Base-by-base conservation (phyloP, 2,329 filamentous ascomycete species). In the Fusarium aywerte region DNA sequence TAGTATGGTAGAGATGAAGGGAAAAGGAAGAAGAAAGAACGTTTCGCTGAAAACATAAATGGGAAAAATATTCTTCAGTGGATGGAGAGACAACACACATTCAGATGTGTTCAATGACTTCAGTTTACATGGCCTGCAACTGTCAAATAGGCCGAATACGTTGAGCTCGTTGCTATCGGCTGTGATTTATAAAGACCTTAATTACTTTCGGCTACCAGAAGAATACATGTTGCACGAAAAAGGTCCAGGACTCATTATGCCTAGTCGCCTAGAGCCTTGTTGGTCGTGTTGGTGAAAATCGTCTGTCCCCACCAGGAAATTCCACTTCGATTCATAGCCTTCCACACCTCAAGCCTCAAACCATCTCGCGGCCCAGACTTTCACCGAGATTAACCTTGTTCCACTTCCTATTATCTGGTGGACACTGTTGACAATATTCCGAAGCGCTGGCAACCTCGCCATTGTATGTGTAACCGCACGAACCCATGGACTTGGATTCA, bases 321-420 rank as follows among this genome's bases (percentile, higher is more conserved):
- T 18, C 23, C 7, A 29, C 7, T 4, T 4, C 25, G 18, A 13
- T 43, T 25, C 25, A 15, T 7, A 31, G n/a, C 25, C 21, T 43
- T 43, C 40, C 7, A 5, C 2, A 4, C 15, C 13, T 35, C 35
- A 5, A 4, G 4, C 15, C 13, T 35, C 35, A 62, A 7, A 23
- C 32, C 8, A 58, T 16, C 1, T 31, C 39, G 13, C 12, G 33
- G 4, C 39, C 32, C 0, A 40, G 16, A 18, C n/a, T 12, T 15
- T 18, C 44, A 18, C 21, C 21, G 2, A 31, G 29, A 5, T 54
- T 58, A 8, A 36, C 23, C 7, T 32, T 63, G n/a, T 39, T 44
- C 61, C 61, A 65, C 27, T 64, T 65, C 36, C 47, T 53, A 10
- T 64, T 60, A 21, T 51, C 53, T 15, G 52, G 53, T 7, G 61